Evolutionary conservation across 305 asterid genomes (phyloP), one percentile per base, ranked within the genome.

Genomic region (Rubia tinctorum): DNA sequence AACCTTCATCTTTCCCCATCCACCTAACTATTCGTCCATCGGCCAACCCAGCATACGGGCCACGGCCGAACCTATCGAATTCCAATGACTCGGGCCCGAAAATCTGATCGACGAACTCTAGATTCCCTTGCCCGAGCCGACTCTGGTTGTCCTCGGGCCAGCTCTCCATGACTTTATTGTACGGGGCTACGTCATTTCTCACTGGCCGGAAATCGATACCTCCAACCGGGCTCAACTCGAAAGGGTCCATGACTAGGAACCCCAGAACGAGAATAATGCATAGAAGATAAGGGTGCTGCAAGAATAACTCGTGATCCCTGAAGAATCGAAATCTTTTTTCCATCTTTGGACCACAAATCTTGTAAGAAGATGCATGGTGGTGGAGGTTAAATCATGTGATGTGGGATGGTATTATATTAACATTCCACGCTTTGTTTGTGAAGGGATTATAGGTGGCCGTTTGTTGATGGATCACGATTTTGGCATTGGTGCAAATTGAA

Each of bases 21-120:
- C 97, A 91, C 73, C 97, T 78, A 6, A 90, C 99, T 9, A 94
- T 69, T 6, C 97, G 95, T 0, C 99, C 99, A 71, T 94, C 97
- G 8, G 97, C 98, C 43, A 94, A 78, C 20, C 97, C 98, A 1
- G 97, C 81, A 60, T 91, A 89, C 9, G 98, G 99, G 7, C 99
- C 99, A 2, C 74, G 88, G 12, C 97, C 96, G 66, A 11, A 74
- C 14, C n/a, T n/a, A 59, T 94, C 99, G 11, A 94, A 94, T 80
- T 94, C 98, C 56, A 94, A 72, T 0, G 95, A 94, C 58, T 94
- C 99, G 0, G 98, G 99, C 3, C 99, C 97, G 3, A 81, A 94
- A 12, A 90, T 74, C 65, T 94, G 81, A 66, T 88, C 88, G 62
- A 83, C 79, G 70, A 89, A 87, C 83, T 85, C 92, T 83, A 91